phyloP scores from a whole-genome alignment of 192 early-diverging fungal genomes.

The Coemansia sp. region DNA sequence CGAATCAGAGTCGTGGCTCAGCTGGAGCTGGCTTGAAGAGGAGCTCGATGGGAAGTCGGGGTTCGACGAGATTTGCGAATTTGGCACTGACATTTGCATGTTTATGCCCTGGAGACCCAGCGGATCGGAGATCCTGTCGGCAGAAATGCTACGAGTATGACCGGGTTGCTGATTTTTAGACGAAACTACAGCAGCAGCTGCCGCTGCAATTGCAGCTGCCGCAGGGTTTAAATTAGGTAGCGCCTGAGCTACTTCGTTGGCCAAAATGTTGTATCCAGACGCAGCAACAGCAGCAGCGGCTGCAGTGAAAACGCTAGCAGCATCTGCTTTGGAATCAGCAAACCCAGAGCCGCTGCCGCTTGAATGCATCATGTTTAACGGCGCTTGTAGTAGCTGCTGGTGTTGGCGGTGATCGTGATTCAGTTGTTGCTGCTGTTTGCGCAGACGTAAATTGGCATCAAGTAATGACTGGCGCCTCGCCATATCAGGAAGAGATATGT shows the following conservation, averaged over 20 bases:
- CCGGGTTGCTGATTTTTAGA: neutral
- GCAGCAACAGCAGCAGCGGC: slow-evolving; percentile 15
- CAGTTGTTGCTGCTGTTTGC: neutral
- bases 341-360: neutral
- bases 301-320: slow-evolving; percentile 1
- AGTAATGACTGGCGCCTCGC: too few relatives aligned
- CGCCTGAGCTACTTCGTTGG: slow-evolving; percentile 3
- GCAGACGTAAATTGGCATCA: too few relatives aligned
- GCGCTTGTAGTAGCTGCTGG: neutral
- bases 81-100: neutral
- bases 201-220: slow-evolving; percentile 1
- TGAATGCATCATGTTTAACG: neutral
- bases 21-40: too few relatives aligned
- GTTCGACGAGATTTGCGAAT: neutral
- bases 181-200: slow-evolving; percentile 1
- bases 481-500: neutral
- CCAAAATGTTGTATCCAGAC: slow-evolving; percentile 8
- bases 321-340: neutral
- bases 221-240: slow-evolving; percentile 11
- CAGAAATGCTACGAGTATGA: too few relatives aligned
- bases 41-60: too few relatives aligned
- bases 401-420: neutral
- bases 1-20: too few relatives aligned
- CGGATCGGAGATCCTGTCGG: too few relatives aligned
- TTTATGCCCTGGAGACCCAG: too few relatives aligned